These are phyloP conservation scores for Boletus subparvulus DNA, from an alignment of 768 basidiomycete species.

Conservation along the genomic window DNA sequence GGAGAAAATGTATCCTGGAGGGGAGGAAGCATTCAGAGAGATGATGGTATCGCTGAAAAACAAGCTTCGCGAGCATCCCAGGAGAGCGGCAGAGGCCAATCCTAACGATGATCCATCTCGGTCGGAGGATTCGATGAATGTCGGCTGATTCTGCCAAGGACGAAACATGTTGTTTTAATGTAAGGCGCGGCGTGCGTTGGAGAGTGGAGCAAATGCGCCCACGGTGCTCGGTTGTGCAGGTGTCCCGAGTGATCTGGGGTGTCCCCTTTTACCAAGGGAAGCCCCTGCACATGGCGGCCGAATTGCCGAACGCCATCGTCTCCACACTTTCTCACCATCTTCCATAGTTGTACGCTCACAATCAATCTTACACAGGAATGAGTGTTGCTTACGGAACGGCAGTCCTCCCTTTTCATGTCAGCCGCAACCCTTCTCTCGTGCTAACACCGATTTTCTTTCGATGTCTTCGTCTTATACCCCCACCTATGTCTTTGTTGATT, in stretches of 20 bases:
- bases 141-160: conserved; percentile 25
- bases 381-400: conserved; percentile 32
- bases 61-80: conserved; percentile 27
- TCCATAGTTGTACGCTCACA: conserved; percentile 26
- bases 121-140: conserved; percentile 32
- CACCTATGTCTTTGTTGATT: conserved; percentile 25
- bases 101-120: conserved; percentile 16
- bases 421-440: conserved; percentile 18
- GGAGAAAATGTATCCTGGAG: conserved; percentile 36
- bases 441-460: conserved; percentile 6
- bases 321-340: conserved; percentile 37
- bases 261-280: conserved; percentile 8
- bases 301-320: conserved; percentile 33
- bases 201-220: conserved; percentile 26
- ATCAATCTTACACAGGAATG: conserved; percentile 35
- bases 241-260: conserved; percentile 29
- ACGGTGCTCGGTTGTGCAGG: conserved; percentile 22
- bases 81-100: conserved; percentile 17
- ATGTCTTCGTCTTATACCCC: conserved; percentile 15
- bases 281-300: conserved; percentile 23
- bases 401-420: conserved; percentile 20
- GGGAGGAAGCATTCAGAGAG: conserved; percentile 32
- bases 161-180: conserved; percentile 26
- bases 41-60: conserved; percentile 35
- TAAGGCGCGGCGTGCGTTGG: conserved; percentile 10